Percentiles rank a stretch among this genome's conserved stretches.
Conservation (phyloP, 2,329 filamentous ascomycete species). For the Cladosporium sphaerospermum region DNA sequence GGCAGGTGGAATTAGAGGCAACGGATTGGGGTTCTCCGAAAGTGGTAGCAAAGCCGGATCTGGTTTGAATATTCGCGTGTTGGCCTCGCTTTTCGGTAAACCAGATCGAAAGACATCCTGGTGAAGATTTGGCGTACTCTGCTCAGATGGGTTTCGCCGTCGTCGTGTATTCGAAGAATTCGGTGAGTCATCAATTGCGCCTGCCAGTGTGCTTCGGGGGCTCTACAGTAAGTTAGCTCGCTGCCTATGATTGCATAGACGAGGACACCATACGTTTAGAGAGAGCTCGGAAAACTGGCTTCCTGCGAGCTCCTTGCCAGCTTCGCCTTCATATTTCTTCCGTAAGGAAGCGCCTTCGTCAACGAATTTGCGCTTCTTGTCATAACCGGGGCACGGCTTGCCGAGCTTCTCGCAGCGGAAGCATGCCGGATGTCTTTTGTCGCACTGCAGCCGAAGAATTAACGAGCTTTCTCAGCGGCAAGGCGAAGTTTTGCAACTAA, state of each 20-base stretch:
- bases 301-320: background rate
- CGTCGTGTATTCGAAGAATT: background rate
- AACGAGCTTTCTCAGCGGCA: background rate
- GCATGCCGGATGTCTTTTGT: slow-evolving; percentile 28
- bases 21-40: background rate
- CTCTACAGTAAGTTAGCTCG: background rate
- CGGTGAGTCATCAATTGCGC: slow-evolving; percentile 7
- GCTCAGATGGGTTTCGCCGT: slow-evolving; percentile 4
- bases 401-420: slow-evolving; percentile 30
- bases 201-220: slow-evolving; percentile 1
- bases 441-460: slow-evolving; percentile 19
- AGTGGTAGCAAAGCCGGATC: background rate
- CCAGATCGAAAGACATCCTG: slow-evolving; percentile 1
- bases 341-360: slow-evolving; percentile 28
- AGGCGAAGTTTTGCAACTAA: background rate
- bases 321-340: slow-evolving; percentile 24
- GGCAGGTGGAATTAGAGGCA: background rate
- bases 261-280: slow-evolving; percentile 5
- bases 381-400: slow-evolving; percentile 31
- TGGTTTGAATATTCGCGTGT: slow-evolving; percentile 3
- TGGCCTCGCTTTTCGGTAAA: background rate
- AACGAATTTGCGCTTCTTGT: slow-evolving; percentile 32
- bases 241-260: background rate
- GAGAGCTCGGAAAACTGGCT: slow-evolving; percentile 9
- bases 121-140: slow-evolving; percentile 2